Base-by-base conservation (phyloP, 108 stramenopile genomes). In the Skeletonema menzelii region DNA sequence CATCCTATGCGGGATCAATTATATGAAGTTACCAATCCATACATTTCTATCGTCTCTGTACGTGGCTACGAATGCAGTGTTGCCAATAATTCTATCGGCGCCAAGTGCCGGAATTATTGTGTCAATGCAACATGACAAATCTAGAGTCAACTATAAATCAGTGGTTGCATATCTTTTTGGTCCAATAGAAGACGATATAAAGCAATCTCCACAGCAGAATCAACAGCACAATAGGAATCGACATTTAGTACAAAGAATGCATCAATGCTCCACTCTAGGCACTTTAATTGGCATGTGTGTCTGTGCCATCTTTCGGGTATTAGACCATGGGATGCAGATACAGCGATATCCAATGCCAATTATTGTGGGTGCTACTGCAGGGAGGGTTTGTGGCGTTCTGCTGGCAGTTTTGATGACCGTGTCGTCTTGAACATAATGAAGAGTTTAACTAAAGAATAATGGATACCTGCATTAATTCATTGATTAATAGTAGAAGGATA, bases 331-430 rank as follows among this genome's bases (percentile, higher is more conserved):
- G 20, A 67, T 73, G 62, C 91, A 92, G 67, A 76, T 84, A 46
- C 88, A 89, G 67, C 82, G 91, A 46, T 87, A 87, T 83, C 91
- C 91, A 7, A 19, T 88, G 14, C 91, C 88, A 27, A 72, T 87
- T 34, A 46, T 89, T 2, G 15, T 86, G 15, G 90, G 90, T 35
- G 77, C 74, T 15, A 84, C 84, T 22, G 82, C 69, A 61, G 91
- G 91, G 5, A 59, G 59, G 22, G 55, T 34, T 38, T 57, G 20
- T 28, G 80, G 80, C 26, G 35, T 71, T 10, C n/a, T 70, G 19
- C 2, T 81, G 35, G 73, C 67, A 30, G 19, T 69, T 12, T 22
- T 79, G 46, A 56, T 28, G 67, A 24, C 20, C 12, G 35, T 10
- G 35, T 2, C 35, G 12, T 37, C 11, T 12, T 37, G n/a, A 37